Evolutionary conservation across 1,139 yeast species (phyloP).

Genomic region (Scheffersomyces insectosa): DNA sequence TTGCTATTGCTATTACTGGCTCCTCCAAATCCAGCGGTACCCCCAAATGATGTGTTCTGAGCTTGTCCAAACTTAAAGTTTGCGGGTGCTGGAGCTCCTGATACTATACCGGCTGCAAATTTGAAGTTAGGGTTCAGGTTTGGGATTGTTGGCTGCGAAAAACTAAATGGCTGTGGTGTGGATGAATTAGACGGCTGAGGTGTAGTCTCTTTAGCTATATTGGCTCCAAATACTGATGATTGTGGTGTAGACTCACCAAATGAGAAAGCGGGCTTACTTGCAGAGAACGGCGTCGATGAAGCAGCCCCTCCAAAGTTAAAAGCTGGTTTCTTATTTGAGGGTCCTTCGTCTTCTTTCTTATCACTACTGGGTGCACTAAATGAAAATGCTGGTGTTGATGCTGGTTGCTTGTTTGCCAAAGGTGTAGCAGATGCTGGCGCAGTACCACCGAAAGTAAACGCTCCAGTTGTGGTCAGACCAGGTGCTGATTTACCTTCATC

Average conservation of each 20-base stretch:
- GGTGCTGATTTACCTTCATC: constrained; percentile 5
- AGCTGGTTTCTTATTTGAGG: not conserved
- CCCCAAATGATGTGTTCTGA: constrained; percentile 3
- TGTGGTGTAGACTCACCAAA: constrained; percentile 1
- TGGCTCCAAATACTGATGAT: constrained; percentile 12
- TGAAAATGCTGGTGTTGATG: constrained; percentile 2
- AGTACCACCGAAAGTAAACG: not conserved
- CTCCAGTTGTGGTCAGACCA: constrained; percentile 1
- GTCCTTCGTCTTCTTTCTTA: not conserved
- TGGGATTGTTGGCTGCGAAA: not conserved
- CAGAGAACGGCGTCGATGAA: not conserved
- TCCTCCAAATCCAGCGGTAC: constrained; percentile 4
- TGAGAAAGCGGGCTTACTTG: constrained; percentile 1
- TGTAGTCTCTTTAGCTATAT: constrained; percentile 5
- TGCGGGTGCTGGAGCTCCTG: constrained; percentile 1
- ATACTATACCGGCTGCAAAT: constrained; percentile 10
- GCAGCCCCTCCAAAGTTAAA: constrained; percentile 5
- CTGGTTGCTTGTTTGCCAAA: not conserved
- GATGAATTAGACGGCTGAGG: constrained; percentile 1
- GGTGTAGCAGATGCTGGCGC: not conserved
- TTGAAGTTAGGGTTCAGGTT: constrained; percentile 9
- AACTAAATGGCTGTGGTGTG: constrained; percentile 7
- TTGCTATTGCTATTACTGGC: not conserved
- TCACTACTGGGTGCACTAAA: constrained; percentile 2
- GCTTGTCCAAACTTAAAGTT: constrained; percentile 5